Percentiles rank a stretch among this genome's conserved stretches.
Evolutionary conservation across 2,329 filamentous ascomycete genomes (phyloP).

Genomic region (Drechslerella dactyloides): DNA sequence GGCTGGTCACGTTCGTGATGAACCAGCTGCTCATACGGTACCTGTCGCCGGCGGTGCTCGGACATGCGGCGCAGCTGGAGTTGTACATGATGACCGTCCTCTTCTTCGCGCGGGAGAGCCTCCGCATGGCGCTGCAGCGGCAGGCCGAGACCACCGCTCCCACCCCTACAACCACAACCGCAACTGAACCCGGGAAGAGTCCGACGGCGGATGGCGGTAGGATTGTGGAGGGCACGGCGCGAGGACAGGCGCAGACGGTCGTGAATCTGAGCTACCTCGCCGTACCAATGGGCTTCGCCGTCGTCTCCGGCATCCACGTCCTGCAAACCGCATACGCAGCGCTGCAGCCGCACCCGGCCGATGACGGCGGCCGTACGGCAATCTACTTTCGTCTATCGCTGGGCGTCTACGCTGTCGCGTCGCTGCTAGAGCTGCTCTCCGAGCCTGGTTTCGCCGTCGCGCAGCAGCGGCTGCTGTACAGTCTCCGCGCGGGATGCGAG

Average conservation of each 20-base stretch:
- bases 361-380: not conserved
- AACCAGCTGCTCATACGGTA: slow-evolving; percentile 91
- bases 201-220: slow-evolving; percentile 35
- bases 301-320: slow-evolving; percentile 71
- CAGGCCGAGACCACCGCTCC: slow-evolving; percentile 61
- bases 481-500: slow-evolving; percentile 80
- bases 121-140: slow-evolving; percentile 89
- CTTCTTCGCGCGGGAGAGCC: slow-evolving; percentile 89
- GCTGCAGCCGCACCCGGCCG: not conserved
- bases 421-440: slow-evolving; percentile 75
- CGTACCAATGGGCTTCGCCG: slow-evolving; percentile 70
- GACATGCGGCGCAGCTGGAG: slow-evolving; percentile 86
- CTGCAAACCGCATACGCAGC: slow-evolving; percentile 53
- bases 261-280: slow-evolving; percentile 88
- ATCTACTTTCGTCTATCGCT: slow-evolving; percentile 61
- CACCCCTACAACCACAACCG: slow-evolving; percentile 31
- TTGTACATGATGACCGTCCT: slow-evolving; percentile 91
- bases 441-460: slow-evolving; percentile 90
- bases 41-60: slow-evolving; percentile 82
- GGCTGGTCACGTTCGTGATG: slow-evolving; percentile 84
- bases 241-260: slow-evolving; percentile 62
- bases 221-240: slow-evolving; percentile 54
- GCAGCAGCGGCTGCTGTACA: slow-evolving; percentile 80
- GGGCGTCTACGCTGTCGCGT: slow-evolving; percentile 65
- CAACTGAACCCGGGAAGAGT: slow-evolving; percentile 41